Evolutionary conservation across 2,329 filamentous ascomycete species (phyloP).

Genomic region (Colletotrichum limetticola): DNA sequence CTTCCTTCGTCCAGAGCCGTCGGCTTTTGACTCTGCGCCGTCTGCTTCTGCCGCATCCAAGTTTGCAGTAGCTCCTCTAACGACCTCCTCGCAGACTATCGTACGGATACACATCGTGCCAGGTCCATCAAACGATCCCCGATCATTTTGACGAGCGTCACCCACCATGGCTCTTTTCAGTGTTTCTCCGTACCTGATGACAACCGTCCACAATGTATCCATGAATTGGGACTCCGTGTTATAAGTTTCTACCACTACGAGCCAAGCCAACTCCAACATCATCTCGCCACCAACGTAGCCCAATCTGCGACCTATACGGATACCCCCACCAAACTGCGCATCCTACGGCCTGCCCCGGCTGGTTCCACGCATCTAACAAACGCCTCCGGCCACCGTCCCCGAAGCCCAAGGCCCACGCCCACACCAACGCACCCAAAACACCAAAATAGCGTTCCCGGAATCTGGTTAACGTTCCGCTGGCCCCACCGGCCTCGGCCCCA

Average conservation of each 20-base stretch:
- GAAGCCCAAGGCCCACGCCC: not conserved
- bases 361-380: not conserved
- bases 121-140: not conserved
- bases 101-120: not conserved
- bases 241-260: not conserved
- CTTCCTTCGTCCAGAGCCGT: not conserved
- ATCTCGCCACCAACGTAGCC: not conserved
- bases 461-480: constrained; percentile 13
- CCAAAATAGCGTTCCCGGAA: constrained; percentile 20
- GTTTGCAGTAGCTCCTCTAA: not conserved
- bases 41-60: not conserved
- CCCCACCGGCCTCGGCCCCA: not conserved
- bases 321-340: not conserved
- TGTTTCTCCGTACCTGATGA: not conserved
- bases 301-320: not conserved
- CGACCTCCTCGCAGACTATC: not conserved
- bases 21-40: constrained; percentile 1
- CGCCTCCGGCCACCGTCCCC: not conserved
- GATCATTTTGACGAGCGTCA: not conserved
- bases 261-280: not conserved
- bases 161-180: too few species aligned
- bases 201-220: too few species aligned
- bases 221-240: not conserved
- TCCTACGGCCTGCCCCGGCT: not conserved
- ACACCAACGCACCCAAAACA: not conserved